These are phyloP conservation scores for Fusarium guadeloupense DNA, from an alignment of 2,329 filamentous ascomycete genomes.

Conservation along the genomic window DNA sequence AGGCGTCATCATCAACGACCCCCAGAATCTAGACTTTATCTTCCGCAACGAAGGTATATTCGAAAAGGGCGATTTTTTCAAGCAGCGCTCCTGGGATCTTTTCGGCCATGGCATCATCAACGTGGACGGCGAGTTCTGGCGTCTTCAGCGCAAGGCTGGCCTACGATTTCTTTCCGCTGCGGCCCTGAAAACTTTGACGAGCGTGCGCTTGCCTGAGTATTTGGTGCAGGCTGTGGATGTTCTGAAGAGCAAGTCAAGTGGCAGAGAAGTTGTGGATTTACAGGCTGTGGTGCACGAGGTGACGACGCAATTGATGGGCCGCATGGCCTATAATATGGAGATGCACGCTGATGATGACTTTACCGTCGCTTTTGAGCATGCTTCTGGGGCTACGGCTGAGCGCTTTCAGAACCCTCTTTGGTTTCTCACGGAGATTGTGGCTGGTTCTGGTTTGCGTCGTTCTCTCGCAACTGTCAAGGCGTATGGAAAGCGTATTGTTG, in stretches of 20 bases:
- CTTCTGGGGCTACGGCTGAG: constrained; percentile 67
- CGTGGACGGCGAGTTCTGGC: constrained; percentile 71
- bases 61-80: constrained; percentile 70
- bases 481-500: constrained; percentile 67
- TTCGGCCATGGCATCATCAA: constrained; percentile 76
- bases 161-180: constrained; percentile 65
- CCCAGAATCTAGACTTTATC: constrained; percentile 69
- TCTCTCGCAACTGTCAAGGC: constrained; percentile 61
- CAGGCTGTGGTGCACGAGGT: constrained; percentile 70
- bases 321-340: constrained; percentile 75
- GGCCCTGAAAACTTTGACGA: constrained; percentile 66
- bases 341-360: constrained; percentile 71
- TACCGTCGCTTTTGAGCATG: constrained; percentile 68
- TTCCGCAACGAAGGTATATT: constrained; percentile 69
- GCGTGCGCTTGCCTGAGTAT: constrained; percentile 65
- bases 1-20: constrained; percentile 70
- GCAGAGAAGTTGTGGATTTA: constrained; percentile 57
- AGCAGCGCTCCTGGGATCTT: constrained; percentile 66
- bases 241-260: constrained; percentile 48
- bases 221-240: constrained; percentile 54
- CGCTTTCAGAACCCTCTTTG: constrained; percentile 74
- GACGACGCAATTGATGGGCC: constrained; percentile 72
- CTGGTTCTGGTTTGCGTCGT: constrained; percentile 55
- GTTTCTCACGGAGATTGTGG: constrained; percentile 65
- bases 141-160: constrained; percentile 69